These are phyloP conservation scores for Diaporthe caulivora DNA, from an alignment of 2,329 filamentous ascomycete genomes.

Conservation along the genomic window DNA sequence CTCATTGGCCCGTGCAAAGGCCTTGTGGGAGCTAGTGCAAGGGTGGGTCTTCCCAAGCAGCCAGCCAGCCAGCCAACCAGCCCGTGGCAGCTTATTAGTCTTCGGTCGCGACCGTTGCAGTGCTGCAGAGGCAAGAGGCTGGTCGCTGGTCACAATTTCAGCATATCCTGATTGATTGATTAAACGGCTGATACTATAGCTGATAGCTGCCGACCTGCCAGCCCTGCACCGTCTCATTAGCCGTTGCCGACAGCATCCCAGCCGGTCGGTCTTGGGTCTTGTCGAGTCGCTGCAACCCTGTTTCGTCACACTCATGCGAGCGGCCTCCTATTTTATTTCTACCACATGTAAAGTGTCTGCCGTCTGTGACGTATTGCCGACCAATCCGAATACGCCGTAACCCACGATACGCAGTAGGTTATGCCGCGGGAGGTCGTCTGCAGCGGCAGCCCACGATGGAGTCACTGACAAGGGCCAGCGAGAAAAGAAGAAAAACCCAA, in stretches of 20 bases:
- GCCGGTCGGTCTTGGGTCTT: background rate
- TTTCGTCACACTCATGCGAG: conserved; percentile 28
- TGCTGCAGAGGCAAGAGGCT: background rate
- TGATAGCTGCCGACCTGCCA: conserved; percentile 6
- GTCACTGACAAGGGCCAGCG: background rate
- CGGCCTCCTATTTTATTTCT: conserved; percentile 25
- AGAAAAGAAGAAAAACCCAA: background rate
- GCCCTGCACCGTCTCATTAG: background rate
- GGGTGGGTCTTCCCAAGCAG: too few relatives aligned
- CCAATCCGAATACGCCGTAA: conserved; percentile 6
- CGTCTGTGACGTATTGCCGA: conserved; percentile 20
- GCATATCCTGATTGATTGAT: background rate
- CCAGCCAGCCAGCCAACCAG: background rate
- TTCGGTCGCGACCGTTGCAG: conserved; percentile 4
- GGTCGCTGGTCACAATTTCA: conserved; percentile 9
- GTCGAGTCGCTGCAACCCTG: conserved; percentile 24
- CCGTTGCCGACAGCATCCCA: conserved; percentile 8
- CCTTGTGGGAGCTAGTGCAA: conserved; percentile 9
- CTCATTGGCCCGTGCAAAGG: conserved; percentile 27
- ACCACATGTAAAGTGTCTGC: conserved; percentile 9
- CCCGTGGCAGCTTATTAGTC: too few relatives aligned
- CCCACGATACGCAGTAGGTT: too few relatives aligned
- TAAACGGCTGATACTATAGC: background rate
- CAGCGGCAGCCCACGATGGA: conserved; percentile 18
- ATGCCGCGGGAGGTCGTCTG: background rate